Evolutionary conservation across 2,329 filamentous ascomycete species (phyloP), one percentile per base, ranked within the genome.

Genomic region (Achaetomium macrosporum): DNA sequence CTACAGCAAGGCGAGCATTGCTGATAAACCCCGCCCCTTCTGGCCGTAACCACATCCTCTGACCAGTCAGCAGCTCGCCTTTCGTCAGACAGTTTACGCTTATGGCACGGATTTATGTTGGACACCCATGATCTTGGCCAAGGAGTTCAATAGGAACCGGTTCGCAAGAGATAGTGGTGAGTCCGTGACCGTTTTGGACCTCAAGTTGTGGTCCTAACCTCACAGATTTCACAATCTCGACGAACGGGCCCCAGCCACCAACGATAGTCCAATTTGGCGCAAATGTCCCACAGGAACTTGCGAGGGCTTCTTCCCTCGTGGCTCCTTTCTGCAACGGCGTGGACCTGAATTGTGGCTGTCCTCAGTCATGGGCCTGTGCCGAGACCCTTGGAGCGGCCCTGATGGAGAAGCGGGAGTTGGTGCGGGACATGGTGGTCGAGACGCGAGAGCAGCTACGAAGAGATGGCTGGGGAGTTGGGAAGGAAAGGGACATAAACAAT

Each of bases 321-420:
- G 78, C 76, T 0, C 83, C 84, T 2, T 81, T 72, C 64, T 78
- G 81, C 48, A 77, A 77, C 61, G 85, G 85, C 57, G 76, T 88
- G 3, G 83, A 88, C 61, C 72, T 88, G 39, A 88, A 88, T 69
- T 88, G 85, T 66, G 85, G 85, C 11, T 88, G 85, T 62, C 85
- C 85, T 8, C 85, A 88, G 67, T 79, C 79, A 6, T 88, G 85
- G 85, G 84, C 85, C 0, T 85, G 85, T 61, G 79, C 83, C 40
- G 82, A 84, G 65, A 80, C 74, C 1, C 73, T 88, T 3, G 85
- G 85, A 5, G 85, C 84, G 5, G 82, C 82, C n/a, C 71, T 88
- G 33, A 87, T 88, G 83, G 75, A 81, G 42, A 71, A 75, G 46
- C 77, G 82, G 9, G 79, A 82, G 58, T 72, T 85, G 3, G 84